Evolutionary conservation across 148 eudicot genomes (phyloP).

Genomic region (Spergularia marina): DNA sequence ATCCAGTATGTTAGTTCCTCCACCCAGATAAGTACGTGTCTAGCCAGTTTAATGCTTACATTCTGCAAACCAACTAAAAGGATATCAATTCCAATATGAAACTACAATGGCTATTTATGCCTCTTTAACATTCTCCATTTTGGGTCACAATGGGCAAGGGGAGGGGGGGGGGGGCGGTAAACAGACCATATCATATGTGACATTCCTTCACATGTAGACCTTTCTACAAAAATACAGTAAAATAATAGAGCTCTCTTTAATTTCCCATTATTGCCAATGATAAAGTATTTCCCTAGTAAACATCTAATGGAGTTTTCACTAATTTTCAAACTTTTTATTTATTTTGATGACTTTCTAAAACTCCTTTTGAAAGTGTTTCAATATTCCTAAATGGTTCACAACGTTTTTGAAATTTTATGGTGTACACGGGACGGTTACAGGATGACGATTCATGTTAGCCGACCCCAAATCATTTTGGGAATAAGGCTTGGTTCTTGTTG

Average conservation of each 20-base stretch:
- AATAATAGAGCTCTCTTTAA: not conserved
- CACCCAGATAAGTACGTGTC: conserved; percentile 81
- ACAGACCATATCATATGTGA: conserved; percentile 3
- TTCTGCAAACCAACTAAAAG: conserved; percentile 52
- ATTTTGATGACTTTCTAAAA: too few species aligned
- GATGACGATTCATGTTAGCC: too few species aligned
- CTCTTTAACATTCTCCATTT: not conserved
- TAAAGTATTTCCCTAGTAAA: too few species aligned
- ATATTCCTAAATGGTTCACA: too few species aligned
- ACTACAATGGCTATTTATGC: not conserved
- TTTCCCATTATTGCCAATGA: not conserved
- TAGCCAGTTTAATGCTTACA: conserved; percentile 46
- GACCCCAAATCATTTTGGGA: too few species aligned
- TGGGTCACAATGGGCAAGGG: not conserved
- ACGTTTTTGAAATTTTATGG: too few species aligned
- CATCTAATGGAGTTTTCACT: too few species aligned
- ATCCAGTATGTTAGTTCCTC: conserved; percentile 99
- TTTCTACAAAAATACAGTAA: not conserved
- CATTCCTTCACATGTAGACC: not conserved
- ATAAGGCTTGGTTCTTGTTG: too few species aligned
- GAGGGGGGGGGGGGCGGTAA: not conserved
- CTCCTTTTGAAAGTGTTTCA: too few species aligned
- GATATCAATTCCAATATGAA: conserved; percentile 25
- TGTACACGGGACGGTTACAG: too few species aligned
- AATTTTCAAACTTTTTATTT: too few species aligned